phyloP scores from a whole-genome alignment of 1,139 yeast genomes.

The Yamadazyma diddensiae region DNA sequence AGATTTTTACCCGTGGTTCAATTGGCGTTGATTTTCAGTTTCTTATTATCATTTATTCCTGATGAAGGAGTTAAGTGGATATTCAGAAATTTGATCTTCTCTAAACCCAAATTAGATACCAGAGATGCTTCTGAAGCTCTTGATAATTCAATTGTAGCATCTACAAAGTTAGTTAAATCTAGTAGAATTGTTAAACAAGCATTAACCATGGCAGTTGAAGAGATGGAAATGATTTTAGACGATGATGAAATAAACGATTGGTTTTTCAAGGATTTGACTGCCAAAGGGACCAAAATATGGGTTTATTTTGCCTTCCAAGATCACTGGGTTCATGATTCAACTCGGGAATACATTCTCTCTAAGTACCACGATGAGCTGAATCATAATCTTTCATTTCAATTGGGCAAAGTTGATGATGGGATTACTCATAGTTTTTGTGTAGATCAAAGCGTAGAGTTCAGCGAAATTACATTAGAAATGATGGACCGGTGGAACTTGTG shows the following conservation, averaged over 20 bases:
- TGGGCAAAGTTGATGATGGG: constrained; percentile 22
- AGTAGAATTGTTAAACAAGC: constrained; percentile 48
- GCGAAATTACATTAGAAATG: constrained; percentile 33
- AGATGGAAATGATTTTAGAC: constrained; percentile 45
- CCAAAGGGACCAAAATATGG: constrained; percentile 39
- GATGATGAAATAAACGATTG: constrained; percentile 44
- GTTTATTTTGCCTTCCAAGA: constrained; percentile 53
- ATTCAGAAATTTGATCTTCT: constrained; percentile 21
- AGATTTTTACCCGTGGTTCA: constrained; percentile 31
- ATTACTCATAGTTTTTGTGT: constrained; percentile 60
- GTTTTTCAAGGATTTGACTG: constrained; percentile 40
- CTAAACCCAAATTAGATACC: constrained; percentile 19
- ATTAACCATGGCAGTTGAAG: constrained; percentile 55
- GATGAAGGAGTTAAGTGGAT: constrained; percentile 18
- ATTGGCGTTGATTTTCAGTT: constrained; percentile 21
- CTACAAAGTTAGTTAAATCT: constrained; percentile 39
- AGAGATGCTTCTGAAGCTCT: constrained; percentile 23
- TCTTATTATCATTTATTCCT: constrained; percentile 20
- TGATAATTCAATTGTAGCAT: constrained; percentile 40
- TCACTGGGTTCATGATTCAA: constrained; percentile 57
- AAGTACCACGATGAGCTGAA: constrained; percentile 30
- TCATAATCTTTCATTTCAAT: constrained; percentile 29
- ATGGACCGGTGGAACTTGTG: no score
- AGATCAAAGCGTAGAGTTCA: constrained; percentile 50
- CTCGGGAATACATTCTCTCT: constrained; percentile 40